Percentiles rank a stretch among this genome's conserved stretches.
phyloP scores from a whole-genome alignment of 192 early-diverging fungal species.

The Powellomyces hirtus region DNA sequence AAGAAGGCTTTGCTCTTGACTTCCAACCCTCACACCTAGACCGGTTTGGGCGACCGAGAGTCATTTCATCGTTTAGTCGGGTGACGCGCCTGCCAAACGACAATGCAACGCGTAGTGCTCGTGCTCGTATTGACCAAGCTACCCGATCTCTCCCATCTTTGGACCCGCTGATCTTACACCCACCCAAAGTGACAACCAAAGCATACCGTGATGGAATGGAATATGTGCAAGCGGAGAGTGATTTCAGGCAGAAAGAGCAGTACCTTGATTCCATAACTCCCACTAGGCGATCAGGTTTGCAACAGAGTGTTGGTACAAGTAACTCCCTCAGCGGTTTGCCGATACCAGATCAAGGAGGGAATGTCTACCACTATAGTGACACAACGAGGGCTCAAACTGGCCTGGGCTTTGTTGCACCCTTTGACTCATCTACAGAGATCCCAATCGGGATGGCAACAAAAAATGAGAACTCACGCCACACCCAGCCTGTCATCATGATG shows the following conservation, averaged over 20 bases:
- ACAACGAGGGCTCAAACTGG: no score
- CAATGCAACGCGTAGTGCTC: background rate
- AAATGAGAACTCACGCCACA: no score
- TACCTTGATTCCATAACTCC: background rate
- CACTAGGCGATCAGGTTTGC: background rate
- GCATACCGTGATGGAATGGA: background rate
- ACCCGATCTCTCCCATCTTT: no score
- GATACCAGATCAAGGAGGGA: background rate
- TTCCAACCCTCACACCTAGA: background rate
- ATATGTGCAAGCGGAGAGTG: conserved; percentile 14
- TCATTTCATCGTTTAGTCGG: background rate
- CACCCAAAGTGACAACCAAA: background rate
- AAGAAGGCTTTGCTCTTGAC: background rate
- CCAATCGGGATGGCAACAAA: no score
- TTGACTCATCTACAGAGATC: no score
- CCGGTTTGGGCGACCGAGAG: background rate
- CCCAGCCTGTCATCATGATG: no score
- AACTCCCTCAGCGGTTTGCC: background rate
- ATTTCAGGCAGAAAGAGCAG: background rate
- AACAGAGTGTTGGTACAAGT: background rate
- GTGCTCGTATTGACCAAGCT: no score
- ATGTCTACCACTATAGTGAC: conserved; percentile 8
- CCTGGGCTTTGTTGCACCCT: no score
- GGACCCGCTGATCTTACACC: no score
- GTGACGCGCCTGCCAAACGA: background rate